These are phyloP conservation scores for Phytopythium sindhum DNA, from an alignment of 352 stramenopile genomes.

Conservation along the genomic window DNA sequence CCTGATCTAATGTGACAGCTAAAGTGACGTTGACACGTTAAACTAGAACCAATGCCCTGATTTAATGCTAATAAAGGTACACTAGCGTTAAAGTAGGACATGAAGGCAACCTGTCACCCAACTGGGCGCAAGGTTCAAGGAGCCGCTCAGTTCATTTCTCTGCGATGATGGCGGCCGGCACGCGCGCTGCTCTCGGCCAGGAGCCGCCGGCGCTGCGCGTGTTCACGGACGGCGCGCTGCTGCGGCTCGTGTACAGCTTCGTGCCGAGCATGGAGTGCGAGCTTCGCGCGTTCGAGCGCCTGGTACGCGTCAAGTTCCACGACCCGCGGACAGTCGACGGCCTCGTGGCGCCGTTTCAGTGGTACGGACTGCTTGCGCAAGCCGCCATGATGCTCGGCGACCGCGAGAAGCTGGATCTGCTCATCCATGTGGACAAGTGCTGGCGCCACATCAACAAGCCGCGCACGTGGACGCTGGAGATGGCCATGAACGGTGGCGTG, in stretches of 20 bases:
- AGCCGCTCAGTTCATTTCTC: no score
- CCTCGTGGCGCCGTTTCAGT: not conserved
- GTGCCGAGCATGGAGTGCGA: not conserved
- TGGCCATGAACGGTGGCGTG: not conserved
- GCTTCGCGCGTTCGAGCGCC: not conserved
- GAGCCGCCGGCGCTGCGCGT: conserved; percentile 13
- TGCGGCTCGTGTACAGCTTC: conserved; percentile 26
- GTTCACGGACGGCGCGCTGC: conserved; percentile 15
- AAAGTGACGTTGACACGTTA: no score
- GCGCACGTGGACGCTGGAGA: not conserved
- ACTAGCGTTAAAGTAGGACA: no score
- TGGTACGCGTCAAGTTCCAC: not conserved
- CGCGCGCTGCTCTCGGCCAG: not conserved
- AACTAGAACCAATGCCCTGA: no score
- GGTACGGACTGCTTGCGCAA: not conserved
- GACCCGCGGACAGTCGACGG: not conserved
- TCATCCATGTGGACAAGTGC: conserved; percentile 1
- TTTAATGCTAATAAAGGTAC: no score
- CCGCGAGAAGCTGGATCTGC: not conserved
- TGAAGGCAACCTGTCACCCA: no score
- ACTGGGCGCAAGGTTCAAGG: no score
- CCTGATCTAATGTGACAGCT: no score
- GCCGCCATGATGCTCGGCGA: conserved; percentile 3
- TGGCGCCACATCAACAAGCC: not conserved
- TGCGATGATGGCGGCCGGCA: no score